Percentiles rank a stretch among this genome's conserved stretches.
Evolutionary conservation across 1,139 yeast species (phyloP).

Genomic region (Kodamaea suecica): DNA sequence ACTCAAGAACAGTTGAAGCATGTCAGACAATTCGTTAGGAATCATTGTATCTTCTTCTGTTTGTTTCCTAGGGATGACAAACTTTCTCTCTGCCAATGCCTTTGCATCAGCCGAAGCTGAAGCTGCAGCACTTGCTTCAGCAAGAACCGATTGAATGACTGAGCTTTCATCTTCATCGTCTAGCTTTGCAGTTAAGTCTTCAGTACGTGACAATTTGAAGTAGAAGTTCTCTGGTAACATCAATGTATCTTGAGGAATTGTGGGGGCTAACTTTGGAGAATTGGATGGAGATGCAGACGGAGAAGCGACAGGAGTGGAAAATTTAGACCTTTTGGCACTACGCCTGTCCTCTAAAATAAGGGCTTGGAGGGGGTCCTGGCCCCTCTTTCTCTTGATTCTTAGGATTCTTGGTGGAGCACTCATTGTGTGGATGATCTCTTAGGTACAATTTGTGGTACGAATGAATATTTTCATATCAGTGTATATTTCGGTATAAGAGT

Average conservation of each 20-base stretch:
- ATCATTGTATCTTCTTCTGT: constrained; percentile 42
- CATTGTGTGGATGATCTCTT: too few species aligned
- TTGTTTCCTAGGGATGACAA: constrained; percentile 33
- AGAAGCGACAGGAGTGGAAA: constrained; percentile 32
- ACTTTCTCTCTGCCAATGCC: constrained; percentile 18
- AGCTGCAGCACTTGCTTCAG: constrained; percentile 6
- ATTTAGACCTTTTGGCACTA: constrained; percentile 44
- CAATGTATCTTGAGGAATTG: constrained; percentile 7
- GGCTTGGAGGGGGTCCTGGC: constrained; percentile 85
- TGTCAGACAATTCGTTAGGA: constrained; percentile 63
- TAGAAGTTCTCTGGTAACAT: constrained; percentile 26
- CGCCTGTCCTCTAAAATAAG: constrained; percentile 45
- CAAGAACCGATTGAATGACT: constrained; percentile 21
- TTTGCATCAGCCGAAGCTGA: constrained; percentile 8
- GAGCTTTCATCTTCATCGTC: constrained; percentile 16
- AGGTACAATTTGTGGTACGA: too few species aligned
- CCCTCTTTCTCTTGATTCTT: constrained; percentile 79
- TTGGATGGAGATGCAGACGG: constrained; percentile 18
- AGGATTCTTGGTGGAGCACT: constrained; percentile 54
- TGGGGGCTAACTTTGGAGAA: constrained; percentile 15
- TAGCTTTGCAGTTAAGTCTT: constrained; percentile 27
- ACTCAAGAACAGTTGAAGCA: constrained; percentile 58
- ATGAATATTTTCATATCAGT: too few species aligned
- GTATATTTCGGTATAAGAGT: too few species aligned
- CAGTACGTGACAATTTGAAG: constrained; percentile 66